Conservation (phyloP, 1,284 basidiomycete species). For the Ceratobasidium sp. region DNA sequence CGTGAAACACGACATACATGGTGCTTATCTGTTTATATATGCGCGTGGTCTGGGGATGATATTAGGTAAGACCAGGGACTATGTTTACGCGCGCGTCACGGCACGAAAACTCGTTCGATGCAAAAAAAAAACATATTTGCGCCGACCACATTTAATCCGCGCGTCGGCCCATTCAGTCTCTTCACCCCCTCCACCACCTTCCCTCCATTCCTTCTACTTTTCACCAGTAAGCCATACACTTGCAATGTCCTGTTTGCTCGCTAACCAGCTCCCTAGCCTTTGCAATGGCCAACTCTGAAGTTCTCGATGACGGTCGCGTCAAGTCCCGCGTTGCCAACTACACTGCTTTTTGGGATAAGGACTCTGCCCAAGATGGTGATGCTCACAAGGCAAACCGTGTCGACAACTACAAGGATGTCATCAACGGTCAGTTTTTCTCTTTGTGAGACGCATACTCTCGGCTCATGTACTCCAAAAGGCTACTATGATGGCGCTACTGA, state of each 20-base stretch:
- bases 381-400: slow-evolving; percentile 78
- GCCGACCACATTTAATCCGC: slow-evolving; percentile 26
- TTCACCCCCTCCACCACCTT: slow-evolving; percentile 33
- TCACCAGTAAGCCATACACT: background rate
- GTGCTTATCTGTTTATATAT: slow-evolving; percentile 9
- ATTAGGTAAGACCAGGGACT: slow-evolving; percentile 23
- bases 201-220: slow-evolving; percentile 8
- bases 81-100: slow-evolving; percentile 32
- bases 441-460: slow-evolving; percentile 4
- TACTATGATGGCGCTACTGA: slow-evolving; percentile 98
- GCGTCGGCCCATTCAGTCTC: background rate
- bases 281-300: slow-evolving; percentile 17
- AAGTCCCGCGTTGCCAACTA: slow-evolving; percentile 88
- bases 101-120: slow-evolving; percentile 37
- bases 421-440: slow-evolving; percentile 75
- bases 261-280: background rate
- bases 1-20: background rate
- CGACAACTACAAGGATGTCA: slow-evolving; percentile 88
- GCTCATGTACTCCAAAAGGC: slow-evolving; percentile 55
- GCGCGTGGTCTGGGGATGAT: slow-evolving; percentile 2
- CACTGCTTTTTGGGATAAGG: slow-evolving; percentile 92
- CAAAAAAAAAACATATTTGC: slow-evolving; percentile 32
- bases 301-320: slow-evolving; percentile 71
- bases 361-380: slow-evolving; percentile 74
- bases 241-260: background rate